Conservation (phyloP, 176 grass and related monocot species). For the Themeda triandra region DNA sequence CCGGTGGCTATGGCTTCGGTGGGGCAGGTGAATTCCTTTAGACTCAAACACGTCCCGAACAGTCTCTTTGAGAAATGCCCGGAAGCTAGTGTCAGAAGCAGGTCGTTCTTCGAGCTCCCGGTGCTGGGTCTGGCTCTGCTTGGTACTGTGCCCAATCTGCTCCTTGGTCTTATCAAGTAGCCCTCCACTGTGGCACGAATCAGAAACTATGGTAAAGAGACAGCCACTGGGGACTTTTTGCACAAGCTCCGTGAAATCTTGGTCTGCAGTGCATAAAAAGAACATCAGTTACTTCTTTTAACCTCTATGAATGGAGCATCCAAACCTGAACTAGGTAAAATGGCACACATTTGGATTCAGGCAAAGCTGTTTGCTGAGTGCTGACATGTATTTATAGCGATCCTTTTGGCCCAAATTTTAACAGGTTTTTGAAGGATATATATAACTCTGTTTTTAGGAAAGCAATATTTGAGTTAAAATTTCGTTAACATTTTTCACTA, state of each 20-base stretch:
- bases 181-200: constrained; percentile 92
- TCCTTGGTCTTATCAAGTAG: constrained; percentile 78
- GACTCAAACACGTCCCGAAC: constrained; percentile 46
- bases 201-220: constrained; percentile 68
- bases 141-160: constrained; percentile 78
- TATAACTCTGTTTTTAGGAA: too few species aligned
- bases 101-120: constrained; percentile 16
- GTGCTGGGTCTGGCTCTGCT: constrained; percentile 24
- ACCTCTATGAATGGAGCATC: background rate
- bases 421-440: background rate
- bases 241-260: constrained; percentile 84
- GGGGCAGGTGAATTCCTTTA: constrained; percentile 48
- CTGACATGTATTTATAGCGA: too few species aligned
- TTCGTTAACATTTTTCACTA: too few species aligned
- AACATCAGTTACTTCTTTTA: background rate
- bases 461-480: too few species aligned
- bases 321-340: background rate
- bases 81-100: constrained; percentile 20
- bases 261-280: constrained; percentile 35
- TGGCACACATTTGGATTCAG: background rate
- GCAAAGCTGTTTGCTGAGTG: background rate
- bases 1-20: background rate
- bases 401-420: background rate
- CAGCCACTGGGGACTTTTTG: constrained; percentile 59
- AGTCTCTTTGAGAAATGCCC: constrained; percentile 36